Conservation (phyloP, 805 yeast genomes). For the Suhomyces tanzawaensis region DNA sequence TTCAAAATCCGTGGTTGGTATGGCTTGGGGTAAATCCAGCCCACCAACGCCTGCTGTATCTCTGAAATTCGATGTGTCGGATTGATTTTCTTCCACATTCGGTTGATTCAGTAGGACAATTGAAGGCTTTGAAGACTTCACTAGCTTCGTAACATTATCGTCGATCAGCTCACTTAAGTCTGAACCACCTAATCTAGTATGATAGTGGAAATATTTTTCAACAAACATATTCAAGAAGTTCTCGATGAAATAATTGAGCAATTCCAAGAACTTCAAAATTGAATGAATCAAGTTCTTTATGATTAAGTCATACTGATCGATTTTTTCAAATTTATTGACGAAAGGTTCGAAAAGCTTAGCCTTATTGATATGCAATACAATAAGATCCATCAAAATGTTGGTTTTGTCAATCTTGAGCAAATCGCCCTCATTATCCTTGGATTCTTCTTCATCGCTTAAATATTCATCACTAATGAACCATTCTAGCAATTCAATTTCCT, state of each 20-base stretch:
- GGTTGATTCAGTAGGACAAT: background rate
- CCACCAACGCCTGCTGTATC: background rate
- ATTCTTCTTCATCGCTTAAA: slow-evolving; percentile 5
- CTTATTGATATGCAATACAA: slow-evolving; percentile 47
- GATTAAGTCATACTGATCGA: slow-evolving; percentile 29
- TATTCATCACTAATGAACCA: slow-evolving; percentile 18
- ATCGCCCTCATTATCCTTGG: slow-evolving; percentile 9
- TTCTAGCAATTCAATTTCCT: slow-evolving; percentile 39
- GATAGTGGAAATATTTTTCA: slow-evolving; percentile 10
- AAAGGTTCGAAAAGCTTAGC: slow-evolving; percentile 54
- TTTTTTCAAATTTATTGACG: slow-evolving; percentile 30
- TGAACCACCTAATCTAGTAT: slow-evolving; percentile 1
- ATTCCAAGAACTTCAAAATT: slow-evolving; percentile 35
- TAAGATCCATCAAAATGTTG: slow-evolving; percentile 45
- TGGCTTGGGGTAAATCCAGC: background rate
- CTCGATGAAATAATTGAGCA: slow-evolving; percentile 31
- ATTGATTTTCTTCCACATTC: background rate
- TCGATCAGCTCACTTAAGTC: background rate
- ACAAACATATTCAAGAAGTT: slow-evolving; percentile 21
- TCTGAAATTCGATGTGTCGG: background rate
- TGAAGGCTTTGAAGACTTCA: background rate
- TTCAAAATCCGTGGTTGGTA: background rate
- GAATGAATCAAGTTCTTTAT: slow-evolving; percentile 39
- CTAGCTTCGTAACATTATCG: background rate
- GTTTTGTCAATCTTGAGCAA: slow-evolving; percentile 24